Base-by-base conservation (phyloP, 73 alveolate species). In the Paramecium sonneborni region DNA sequence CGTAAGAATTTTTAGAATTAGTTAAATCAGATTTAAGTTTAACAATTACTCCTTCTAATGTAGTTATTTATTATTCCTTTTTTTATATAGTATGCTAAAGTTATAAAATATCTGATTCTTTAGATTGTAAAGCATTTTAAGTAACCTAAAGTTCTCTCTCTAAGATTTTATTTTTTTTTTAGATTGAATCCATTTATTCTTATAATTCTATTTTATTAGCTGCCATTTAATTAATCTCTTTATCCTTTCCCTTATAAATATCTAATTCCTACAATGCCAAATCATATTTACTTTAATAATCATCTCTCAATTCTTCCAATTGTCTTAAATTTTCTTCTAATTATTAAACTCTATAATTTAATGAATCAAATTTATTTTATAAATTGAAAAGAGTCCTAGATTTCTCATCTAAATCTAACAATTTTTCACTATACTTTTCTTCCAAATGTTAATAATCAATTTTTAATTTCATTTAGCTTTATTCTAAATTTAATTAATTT, bases 121-220 rank as follows among this genome's bases (percentile, higher is more conserved):
- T 62, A 6, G 84, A 62, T 62, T 62, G 24, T 26, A 62, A 30
- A 26, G 39, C 26, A 62, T 62, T 62, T 30, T 26, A 30, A 62
- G 84, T 23, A 7, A 62, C 84, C 20, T 62, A 62, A 10, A 62
- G 84, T 26, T 62, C 84, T 62, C 84, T 62, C 24, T 62, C 84
- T 62, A 62, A 62, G 1, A 32, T 26, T 62, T 62, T 62, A 26
- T 30, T 26, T 62, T 62, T 62, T 28, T 62, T 62, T 28, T 62
- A 62, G 6, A 62, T 15, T 26, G 43, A 26, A 62, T 62, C 46
- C 23, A 62, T 62, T 62, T 62, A n/a, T 62, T 62, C 84, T 62
- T 62, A 12, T 26, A 30, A 32, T 26, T 62, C 84, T 12, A 62
- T 62, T 62, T 62, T 62, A 14, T 32, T 32, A 0, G 84, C 24